A percentile compares a stretch with the other conserved stretches of the same genome.
Conservation (phyloP, 768 basidiomycete species). For the Fomitopsis pulvina region DNA sequence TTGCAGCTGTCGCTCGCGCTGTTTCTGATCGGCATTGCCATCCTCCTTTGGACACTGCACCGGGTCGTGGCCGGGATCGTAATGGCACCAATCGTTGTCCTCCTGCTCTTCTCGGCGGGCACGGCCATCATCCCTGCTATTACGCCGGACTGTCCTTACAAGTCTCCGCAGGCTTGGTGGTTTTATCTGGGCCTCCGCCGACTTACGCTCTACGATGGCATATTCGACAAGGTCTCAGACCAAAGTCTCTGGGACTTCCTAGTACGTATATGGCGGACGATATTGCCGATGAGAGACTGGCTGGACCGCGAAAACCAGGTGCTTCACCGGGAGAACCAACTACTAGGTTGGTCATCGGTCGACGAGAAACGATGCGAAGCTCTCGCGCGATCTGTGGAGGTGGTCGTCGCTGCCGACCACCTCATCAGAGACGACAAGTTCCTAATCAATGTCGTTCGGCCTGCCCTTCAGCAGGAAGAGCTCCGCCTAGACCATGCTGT, state of each 20-base stretch:
- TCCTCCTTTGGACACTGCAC: constrained; percentile 15
- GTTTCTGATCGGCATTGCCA: constrained; percentile 18
- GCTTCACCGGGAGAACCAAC: too few species aligned
- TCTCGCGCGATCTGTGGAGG: neutral
- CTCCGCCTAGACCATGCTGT: neutral
- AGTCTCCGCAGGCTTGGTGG: constrained; percentile 12
- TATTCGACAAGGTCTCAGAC: neutral
- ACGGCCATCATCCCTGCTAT: constrained; percentile 6
- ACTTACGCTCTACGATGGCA: neutral
- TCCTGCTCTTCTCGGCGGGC: neutral
- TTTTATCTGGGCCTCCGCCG: neutral
- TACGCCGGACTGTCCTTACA: constrained; percentile 10
- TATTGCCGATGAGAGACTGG: neutral
- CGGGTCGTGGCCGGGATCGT: constrained; percentile 8
- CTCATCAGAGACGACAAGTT: neutral
- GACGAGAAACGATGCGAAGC: neutral
- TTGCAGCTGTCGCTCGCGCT: constrained; percentile 16
- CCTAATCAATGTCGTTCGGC: neutral
- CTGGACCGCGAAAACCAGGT: neutral
- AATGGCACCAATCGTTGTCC: constrained; percentile 2
- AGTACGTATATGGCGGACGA: neutral
- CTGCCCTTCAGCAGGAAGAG: neutral
- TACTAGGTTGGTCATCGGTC: too few species aligned
- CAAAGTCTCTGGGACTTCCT: neutral
- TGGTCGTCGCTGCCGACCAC: neutral